Evolutionary conservation across 2,329 filamentous ascomycete species (phyloP), one percentile per base, ranked within the genome.

Genomic region (Cryoendolithus antarcticus): DNA sequence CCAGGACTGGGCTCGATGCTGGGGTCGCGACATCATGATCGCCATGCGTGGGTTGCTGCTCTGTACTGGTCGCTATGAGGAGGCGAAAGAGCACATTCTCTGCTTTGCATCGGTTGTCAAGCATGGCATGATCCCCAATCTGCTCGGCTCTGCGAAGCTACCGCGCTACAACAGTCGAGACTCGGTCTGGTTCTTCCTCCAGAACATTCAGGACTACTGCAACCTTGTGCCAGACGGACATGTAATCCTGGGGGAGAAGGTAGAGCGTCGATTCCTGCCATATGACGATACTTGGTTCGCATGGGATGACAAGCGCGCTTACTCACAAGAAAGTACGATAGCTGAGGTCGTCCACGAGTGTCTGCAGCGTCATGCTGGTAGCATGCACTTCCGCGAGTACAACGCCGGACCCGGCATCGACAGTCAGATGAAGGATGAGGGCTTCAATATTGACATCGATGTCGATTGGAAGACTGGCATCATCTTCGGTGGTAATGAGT

Each of bases 21-120:
- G 91, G 91, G 91, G 93, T 6, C 80, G 91, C 40, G 91, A 98
- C 59, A 86, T 95, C 9, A 96, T 95, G 60, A 98, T 98, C 47
- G 91, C 91, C 9, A 75, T 94, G 31, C 81, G 91, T 37, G 91
- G 91, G 32, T 70, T 98, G n/a, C 85, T 84, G 49, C 74, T 98
- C 29, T 86, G 84, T 31, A 96, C 89, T 8, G 86, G 86, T 2
- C 80, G 91, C 6, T 94, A 82, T 52, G 75, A 73, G 2, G 88
- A 95, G 57, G 91, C 91, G 6, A 88, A 77, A 55, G 86, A 96
- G 59, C 93, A 98, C 55, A 94, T 98, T 42, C 68, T 86, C 44
- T 89, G 88, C 6, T 98, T 98, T 63, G 88, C 84, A 2, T 94
- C 86, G 57, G 88, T 98, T 7, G 66, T 98, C 49, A 98, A 98